A percentile compares a stretch with the other conserved stretches of the same genome.
phyloP scores from a whole-genome alignment of 2,329 filamentous ascomycete species.

The Hymenoscyphus repandus region DNA sequence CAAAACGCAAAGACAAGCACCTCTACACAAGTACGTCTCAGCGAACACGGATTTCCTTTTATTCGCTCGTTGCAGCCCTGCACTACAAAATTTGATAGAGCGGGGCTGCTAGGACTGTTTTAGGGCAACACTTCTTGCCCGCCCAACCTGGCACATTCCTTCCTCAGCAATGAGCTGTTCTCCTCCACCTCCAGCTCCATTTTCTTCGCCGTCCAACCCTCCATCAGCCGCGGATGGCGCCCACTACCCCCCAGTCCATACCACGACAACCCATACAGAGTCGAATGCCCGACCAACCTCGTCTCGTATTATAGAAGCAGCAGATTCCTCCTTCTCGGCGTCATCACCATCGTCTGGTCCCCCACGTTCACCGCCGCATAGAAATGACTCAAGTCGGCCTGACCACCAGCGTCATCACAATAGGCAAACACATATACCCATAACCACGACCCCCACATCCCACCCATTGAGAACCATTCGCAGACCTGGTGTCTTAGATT shows the following conservation, averaged over 20 bases:
- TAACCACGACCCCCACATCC: neutral
- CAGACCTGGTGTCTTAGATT: neutral
- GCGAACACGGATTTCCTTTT: too few species aligned
- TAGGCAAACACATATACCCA: neutral
- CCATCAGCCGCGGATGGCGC: constrained; percentile 26
- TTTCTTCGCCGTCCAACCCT: constrained; percentile 14
- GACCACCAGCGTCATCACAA: constrained; percentile 5
- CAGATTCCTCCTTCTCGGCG: neutral
- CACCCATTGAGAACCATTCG: neutral
- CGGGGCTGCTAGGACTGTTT: too few species aligned
- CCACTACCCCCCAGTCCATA: constrained; percentile 4
- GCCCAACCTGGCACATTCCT: too few species aligned
- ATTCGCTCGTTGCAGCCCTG: too few species aligned
- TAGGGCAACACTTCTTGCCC: too few species aligned
- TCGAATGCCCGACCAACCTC: neutral
- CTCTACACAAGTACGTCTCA: too few species aligned
- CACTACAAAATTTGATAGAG: too few species aligned
- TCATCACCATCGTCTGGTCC: neutral
- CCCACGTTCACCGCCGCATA: neutral
- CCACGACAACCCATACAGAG: neutral
- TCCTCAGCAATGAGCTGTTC: constrained; percentile 2
- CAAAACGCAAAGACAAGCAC: too few species aligned
- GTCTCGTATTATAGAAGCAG: neutral
- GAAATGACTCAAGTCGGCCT: neutral
- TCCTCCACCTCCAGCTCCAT: constrained; percentile 6